Base-by-base conservation (phyloP, 169 alveolate species). In the Plasmodium berghei region DNA sequence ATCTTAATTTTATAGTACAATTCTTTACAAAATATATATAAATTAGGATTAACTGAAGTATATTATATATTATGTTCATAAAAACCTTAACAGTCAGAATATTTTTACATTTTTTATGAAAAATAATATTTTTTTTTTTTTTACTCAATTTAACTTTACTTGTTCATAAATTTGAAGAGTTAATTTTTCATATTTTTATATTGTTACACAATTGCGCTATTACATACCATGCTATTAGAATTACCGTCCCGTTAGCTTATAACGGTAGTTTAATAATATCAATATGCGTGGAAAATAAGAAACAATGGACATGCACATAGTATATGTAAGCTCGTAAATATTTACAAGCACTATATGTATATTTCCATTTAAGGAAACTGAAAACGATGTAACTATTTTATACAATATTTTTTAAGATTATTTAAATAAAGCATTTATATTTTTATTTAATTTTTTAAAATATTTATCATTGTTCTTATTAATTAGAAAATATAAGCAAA, bases 51-150 rank as follows among this genome's bases (percentile, higher is more conserved):
- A 34, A 5, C 42, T 34, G 8, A 34, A 34, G 5, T 22, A 22
- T 22, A 34, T 1, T 8, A 14, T 52, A 14, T 49, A 49, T 1
- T 14, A 52, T 52, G 14, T 52, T 12, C 59, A 52, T 14, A 52
- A 52, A 52, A 52, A 52, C 59, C 59, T 52, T 52, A 52, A 12
- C 54, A 40, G 74, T 67, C 74, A 67, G 74, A 46, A 34, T 20
- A 67, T 42, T 67, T 67, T 34, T 3, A 52, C 61, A 52, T 52
- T 48, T 70, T 70, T 48, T 26, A 46, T 42, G 42, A 16, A 62
- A 62, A 62, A 62, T 3, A 16, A 52, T 8, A 14, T 46, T 69
- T 69, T 67, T 67, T 67, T 66, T 66, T 67, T 69, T 70, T 70
- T 70, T 70, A 22, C 77, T 8, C 77, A 70, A 28, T 28, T 48